These are phyloP conservation scores for Metschnikowia drakensbergensis DNA, from an alignment of 805 yeast genomes.

Conservation along the genomic window DNA sequence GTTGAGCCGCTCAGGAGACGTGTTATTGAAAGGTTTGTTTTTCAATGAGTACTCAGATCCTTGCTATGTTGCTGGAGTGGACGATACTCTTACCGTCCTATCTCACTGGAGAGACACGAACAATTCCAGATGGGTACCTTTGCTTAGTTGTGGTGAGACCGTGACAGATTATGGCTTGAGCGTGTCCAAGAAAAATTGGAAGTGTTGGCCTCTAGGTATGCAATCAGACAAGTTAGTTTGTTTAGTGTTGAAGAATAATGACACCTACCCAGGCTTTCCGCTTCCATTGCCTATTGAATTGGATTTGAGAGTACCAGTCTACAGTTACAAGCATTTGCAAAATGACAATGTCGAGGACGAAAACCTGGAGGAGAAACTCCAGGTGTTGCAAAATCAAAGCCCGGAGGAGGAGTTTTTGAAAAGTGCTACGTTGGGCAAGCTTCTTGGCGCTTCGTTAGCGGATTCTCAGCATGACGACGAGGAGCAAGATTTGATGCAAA, in stretches of 20 bases:
- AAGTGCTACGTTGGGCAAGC: constrained; percentile 55
- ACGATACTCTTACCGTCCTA: constrained; percentile 66
- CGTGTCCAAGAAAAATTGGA: constrained; percentile 46
- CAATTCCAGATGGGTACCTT: constrained; percentile 85
- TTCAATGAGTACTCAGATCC: constrained; percentile 91
- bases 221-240: constrained; percentile 68
- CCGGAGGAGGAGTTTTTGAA: constrained; percentile 67
- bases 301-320: constrained; percentile 63
- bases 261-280: constrained; percentile 74
- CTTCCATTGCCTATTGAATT: constrained; percentile 80
- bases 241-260: constrained; percentile 63
- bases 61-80: constrained; percentile 69
- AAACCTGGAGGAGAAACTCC: constrained; percentile 21
- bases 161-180: constrained; percentile 49
- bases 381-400: constrained; percentile 24
- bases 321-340: constrained; percentile 21
- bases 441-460: constrained; percentile 50
- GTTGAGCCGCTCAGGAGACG: constrained; percentile 26
- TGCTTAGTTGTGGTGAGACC: constrained; percentile 54
- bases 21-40: constrained; percentile 63
- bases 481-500: constrained; percentile 44
- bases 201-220: constrained; percentile 86
- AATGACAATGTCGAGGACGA: constrained; percentile 22
- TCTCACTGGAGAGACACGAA: constrained; percentile 72
- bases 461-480: constrained; percentile 30